Evolutionary conservation across 805 yeast species (phyloP).

Genomic region (Yarrowia sp.): DNA sequence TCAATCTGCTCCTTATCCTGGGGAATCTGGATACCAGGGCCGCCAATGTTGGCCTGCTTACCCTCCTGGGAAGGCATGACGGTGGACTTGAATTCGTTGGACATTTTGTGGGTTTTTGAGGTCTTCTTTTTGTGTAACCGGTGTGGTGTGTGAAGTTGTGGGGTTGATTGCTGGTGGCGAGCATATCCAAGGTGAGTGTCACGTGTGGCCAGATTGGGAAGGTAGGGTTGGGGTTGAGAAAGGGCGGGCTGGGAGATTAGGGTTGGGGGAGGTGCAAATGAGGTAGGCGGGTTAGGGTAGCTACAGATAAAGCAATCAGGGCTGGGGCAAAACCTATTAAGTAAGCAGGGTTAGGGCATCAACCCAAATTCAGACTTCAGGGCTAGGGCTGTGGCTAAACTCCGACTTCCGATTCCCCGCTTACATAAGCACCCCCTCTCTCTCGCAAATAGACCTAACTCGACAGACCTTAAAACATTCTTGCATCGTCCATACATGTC

Average conservation of each 20-base stretch:
- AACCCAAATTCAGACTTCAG: too few species aligned
- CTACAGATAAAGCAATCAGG: too few species aligned
- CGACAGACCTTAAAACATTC: background rate
- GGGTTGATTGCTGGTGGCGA: constrained; percentile 39
- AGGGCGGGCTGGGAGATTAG: background rate
- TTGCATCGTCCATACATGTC: constrained; percentile 8
- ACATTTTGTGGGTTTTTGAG: background rate
- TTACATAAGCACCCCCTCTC: background rate
- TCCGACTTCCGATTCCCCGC: too few species aligned
- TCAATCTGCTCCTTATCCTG: constrained; percentile 35
- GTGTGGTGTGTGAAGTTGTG: constrained; percentile 5
- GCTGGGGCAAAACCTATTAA: too few species aligned
- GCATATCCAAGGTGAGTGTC: background rate
- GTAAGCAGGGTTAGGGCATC: too few species aligned
- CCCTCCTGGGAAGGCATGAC: constrained; percentile 39
- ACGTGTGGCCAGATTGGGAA: constrained; percentile 1
- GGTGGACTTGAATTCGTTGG: constrained; percentile 39
- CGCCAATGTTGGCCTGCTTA: constrained; percentile 35
- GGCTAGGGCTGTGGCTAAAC: too few species aligned
- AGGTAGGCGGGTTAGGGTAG: too few species aligned
- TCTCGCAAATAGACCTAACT: too few species aligned
- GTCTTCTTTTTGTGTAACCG: background rate
- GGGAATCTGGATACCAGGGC: constrained; percentile 39
- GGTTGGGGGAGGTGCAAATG: too few species aligned
- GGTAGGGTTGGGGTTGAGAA: constrained; percentile 4